Base-by-base conservation (phyloP, 2,329 filamentous ascomycete genomes). In the Rutstroemia sp. region DNA sequence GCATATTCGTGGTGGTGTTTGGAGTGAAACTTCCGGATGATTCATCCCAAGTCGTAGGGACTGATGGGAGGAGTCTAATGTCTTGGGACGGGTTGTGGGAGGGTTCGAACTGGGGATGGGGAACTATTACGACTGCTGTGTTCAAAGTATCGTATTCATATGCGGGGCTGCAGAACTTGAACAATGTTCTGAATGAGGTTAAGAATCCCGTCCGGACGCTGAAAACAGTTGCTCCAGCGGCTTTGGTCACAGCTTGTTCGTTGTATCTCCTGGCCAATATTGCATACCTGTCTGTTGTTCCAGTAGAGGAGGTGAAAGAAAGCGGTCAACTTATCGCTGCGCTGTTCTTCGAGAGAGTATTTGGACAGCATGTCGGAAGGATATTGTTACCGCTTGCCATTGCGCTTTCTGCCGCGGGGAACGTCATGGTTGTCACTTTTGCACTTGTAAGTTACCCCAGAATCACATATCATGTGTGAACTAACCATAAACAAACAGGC, bases 41-140 rank as follows among this genome's bases (percentile, higher is more conserved):
- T 50, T 38, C 49, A 66, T 23, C 66, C 69, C 21, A 23, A 9
- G 23, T 6, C 5, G 6, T 16, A 7, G 18, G 14, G 38, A 14
- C 16, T 16, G 38, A n/a, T 41, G 18, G 10, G 42, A 25, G 42
- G 41, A 30, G 16, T 14, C 6, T 16, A 25, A 18, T 65, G 16
- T 53, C 51, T 0, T 85, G 81, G 77, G 73, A 80, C 18, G 70
- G 74, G 0, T 63, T 87, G 0, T 88, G 83, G 82, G 75, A 80
- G 44, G 82, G 77, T 37, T 86, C 82, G 1, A 80, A 84, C 54
- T 88, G 85, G 84, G 85, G 80, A 64, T 87, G 83, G 77, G 82
- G 83, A 30, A 74, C 80, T 1, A 73, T 89, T n/a, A 70, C 74
- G 1, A 80, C 78, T 0, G 76, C 78, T 0, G 65, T 82, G 5